Conservation (phyloP, 2,329 filamentous ascomycete species). For the Lecanosticta acicola region DNA sequence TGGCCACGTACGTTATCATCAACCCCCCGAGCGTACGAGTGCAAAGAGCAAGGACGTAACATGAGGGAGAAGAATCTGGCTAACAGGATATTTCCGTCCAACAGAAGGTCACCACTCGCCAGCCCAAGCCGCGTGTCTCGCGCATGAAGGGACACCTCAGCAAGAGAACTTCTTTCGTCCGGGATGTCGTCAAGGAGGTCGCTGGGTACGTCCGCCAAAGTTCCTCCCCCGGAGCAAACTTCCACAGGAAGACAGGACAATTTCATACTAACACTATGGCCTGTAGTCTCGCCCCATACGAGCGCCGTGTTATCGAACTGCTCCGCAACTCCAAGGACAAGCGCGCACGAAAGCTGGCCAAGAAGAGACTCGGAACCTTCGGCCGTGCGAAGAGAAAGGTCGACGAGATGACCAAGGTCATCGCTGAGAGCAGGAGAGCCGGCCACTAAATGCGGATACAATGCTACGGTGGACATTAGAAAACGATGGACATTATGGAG, state of each 20-base stretch:
- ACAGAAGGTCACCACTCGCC: constrained; percentile 49
- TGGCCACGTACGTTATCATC: constrained; percentile 56
- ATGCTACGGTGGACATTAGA: not conserved
- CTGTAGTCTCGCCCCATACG: constrained; percentile 52
- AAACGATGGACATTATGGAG: not conserved
- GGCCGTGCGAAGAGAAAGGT: constrained; percentile 99
- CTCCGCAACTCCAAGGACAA: constrained; percentile 99
- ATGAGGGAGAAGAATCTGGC: constrained; percentile 9
- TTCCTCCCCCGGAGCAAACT: not conserved
- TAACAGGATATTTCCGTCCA: constrained; percentile 18
- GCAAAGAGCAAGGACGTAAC: constrained; percentile 5
- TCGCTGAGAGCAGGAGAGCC: constrained; percentile 84
- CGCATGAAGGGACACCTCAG: constrained; percentile 91
- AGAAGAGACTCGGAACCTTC: constrained; percentile 99
- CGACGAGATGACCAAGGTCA: constrained; percentile 96
- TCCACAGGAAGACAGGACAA: not conserved
- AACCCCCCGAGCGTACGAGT: constrained; percentile 6
- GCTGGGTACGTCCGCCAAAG: constrained; percentile 61
- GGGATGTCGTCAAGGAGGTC: constrained; percentile 97
- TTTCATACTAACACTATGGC: constrained; percentile 14
- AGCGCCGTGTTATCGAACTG: constrained; percentile 98
- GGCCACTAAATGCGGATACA: constrained; percentile 53
- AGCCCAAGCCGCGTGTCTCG: constrained; percentile 46
- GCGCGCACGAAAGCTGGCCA: constrained; percentile 96
- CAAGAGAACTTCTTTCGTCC: constrained; percentile 94